Evolutionary conservation across 192 early-diverging fungal genomes (phyloP), one percentile per base, ranked within the genome.

Genomic region (Phycomyces nitens): DNA sequence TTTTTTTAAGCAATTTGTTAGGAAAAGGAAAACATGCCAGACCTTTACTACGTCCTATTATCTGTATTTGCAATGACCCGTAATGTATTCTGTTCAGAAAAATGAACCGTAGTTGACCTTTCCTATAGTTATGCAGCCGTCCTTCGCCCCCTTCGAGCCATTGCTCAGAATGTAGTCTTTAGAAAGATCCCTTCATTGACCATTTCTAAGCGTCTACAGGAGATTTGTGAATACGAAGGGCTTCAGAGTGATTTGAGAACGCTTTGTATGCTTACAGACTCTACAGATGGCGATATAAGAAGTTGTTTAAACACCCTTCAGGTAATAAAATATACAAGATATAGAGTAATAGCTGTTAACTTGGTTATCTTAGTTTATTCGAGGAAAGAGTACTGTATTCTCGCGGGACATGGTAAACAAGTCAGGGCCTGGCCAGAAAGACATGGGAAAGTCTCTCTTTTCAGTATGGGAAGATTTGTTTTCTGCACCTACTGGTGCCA

Each of bases 21-120:
- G 21, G 14, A 0, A 42, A 42, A 60, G 44, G 29, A 55, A 73
- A 60, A 62, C 70, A 73, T 5, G 68, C 72, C 10, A 76, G 71
- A 5, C 84, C 85, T 6, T 77, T 96, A 20, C 74, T 91, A 54
- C 81, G 95, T 5, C 97, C 97, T 50, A 95, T 99, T 54, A 97
- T 99, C 40, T 99, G 95, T 72, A 96, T 99, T 60, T 99, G 97
- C 83, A 99, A 99, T 73, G 94, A 97, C 74, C 87, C 81, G 86
- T 90, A 83, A 65, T 47, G 73, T 80, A 21, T 9, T 18, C 53
- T n/a, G 7, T 34, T 34, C 7, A 34, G 7, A 34, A 7, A 7
- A 34, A 34, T 5, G 29, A 7, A 7, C 29, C 7, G 7, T 34
- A 34, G 29, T 7, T 34, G 29, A 34, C 29, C 29, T 34, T 34